phyloP scores from a whole-genome alignment of 1,139 yeast genomes.

The Diutina catenulata region DNA sequence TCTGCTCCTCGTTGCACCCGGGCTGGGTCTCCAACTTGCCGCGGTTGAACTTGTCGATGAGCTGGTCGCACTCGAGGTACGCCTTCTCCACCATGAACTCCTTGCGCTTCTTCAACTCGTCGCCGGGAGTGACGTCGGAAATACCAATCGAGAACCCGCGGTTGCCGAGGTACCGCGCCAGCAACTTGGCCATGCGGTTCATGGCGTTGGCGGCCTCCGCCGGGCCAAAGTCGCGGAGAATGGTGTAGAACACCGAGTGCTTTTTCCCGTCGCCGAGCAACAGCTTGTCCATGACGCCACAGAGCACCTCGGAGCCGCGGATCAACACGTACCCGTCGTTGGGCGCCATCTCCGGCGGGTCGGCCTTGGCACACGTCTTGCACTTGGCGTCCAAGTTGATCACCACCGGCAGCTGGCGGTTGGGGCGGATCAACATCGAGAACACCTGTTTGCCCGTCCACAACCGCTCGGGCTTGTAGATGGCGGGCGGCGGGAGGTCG shows the following conservation, averaged over 20 bases:
- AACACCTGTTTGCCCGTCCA: conserved; percentile 99
- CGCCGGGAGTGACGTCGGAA: conserved; percentile 92
- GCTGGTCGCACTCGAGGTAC: conserved; percentile 82
- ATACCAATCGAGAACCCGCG: conserved; percentile 97
- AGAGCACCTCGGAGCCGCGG: conserved; percentile 76
- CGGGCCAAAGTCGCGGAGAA: conserved; percentile 89
- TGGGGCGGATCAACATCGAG: conserved; percentile 78
- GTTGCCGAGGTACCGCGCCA: conserved; percentile 90
- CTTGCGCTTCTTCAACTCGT: conserved; percentile 61
- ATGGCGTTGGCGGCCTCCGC: conserved; percentile 91
- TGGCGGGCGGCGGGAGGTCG: conserved; percentile 92
- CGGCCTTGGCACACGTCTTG: conserved; percentile 60
- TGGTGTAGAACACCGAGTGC: conserved; percentile 91
- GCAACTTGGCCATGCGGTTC: conserved; percentile 97
- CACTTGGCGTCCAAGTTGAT: conserved; percentile 92
- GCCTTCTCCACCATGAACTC: conserved; percentile 88
- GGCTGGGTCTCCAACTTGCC: conserved; percentile 97
- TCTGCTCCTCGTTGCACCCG: conserved; percentile 97
- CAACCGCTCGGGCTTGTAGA: conserved; percentile 73
- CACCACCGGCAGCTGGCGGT: conserved; percentile 58
- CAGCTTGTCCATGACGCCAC: conserved; percentile 97
- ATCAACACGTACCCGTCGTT: conserved; percentile 91
- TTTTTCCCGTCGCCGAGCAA: conserved; percentile 96
- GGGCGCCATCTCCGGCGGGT: conserved; percentile 91
- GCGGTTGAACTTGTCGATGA: conserved; percentile 64